These are phyloP conservation scores for Fusarium sublunatum DNA, from an alignment of 2,329 filamentous ascomycete species.

Conservation along the genomic window DNA sequence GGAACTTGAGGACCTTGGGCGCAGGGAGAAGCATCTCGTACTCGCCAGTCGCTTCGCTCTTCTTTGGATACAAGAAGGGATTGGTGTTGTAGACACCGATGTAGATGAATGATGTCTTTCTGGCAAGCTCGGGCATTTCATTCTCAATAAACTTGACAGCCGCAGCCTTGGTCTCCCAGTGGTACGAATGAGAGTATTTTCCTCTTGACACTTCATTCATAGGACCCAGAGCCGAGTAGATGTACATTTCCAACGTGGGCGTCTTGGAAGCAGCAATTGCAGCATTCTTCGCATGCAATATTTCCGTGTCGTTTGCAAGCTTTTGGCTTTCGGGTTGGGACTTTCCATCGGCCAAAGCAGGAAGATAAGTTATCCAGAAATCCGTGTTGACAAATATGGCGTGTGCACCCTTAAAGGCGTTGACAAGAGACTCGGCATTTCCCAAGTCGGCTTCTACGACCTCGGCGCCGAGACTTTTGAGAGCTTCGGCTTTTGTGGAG, in stretches of 20 bases:
- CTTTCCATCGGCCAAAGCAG: conserved; percentile 51
- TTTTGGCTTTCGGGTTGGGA: conserved; percentile 50
- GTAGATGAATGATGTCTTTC: conserved; percentile 52
- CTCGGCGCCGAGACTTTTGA: conserved; percentile 55
- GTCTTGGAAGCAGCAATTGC: conserved; percentile 60
- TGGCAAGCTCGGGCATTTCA: conserved; percentile 54
- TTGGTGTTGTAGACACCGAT: conserved; percentile 41
- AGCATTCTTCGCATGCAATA: conserved; percentile 64
- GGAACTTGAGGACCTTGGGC: conserved; percentile 44
- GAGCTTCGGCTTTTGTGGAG: conserved; percentile 54
- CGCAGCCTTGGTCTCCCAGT: conserved; percentile 63
- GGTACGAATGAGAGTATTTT: conserved; percentile 57
- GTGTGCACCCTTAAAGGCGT: conserved; percentile 56
- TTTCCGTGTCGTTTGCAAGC: conserved; percentile 59
- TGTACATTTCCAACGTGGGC: conserved; percentile 55
- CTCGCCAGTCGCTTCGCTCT: conserved; percentile 43
- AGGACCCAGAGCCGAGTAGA: conserved; percentile 63
- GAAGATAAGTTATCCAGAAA: conserved; percentile 60
- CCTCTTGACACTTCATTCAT: conserved; percentile 58
- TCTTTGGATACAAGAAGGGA: conserved; percentile 38
- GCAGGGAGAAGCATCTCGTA: conserved; percentile 50
- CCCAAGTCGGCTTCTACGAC: conserved; percentile 59
- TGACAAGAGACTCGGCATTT: conserved; percentile 51
- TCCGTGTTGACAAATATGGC: conserved; percentile 65
- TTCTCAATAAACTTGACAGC: conserved; percentile 57